These are phyloP conservation scores for Colletotrichum tofieldiae DNA, from an alignment of 2,329 filamentous ascomycete species.

Conservation along the genomic window DNA sequence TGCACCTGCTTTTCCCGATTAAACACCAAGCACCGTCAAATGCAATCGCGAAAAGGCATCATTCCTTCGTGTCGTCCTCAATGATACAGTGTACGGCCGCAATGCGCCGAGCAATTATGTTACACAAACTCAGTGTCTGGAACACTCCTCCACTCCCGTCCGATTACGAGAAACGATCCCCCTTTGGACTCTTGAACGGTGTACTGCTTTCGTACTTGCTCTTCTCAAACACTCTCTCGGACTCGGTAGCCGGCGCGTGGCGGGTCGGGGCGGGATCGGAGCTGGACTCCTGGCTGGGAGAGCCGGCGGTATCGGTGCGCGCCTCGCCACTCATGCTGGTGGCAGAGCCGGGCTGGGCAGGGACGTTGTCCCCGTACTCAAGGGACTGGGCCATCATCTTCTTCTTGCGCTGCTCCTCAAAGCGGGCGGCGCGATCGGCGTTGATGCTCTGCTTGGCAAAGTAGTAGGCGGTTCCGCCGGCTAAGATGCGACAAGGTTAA, in stretches of 20 bases:
- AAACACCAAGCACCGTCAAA: not conserved
- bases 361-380: constrained; percentile 62
- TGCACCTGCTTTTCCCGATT: not conserved
- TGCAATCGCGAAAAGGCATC: constrained; percentile 15
- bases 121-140: constrained; percentile 25
- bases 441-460: constrained; percentile 97
- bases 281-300: constrained; percentile 81
- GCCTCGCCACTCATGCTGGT: constrained; percentile 64
- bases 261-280: constrained; percentile 88
- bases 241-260: constrained; percentile 82
- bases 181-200: constrained; percentile 84
- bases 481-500: constrained; percentile 58
- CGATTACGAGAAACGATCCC: constrained; percentile 82
- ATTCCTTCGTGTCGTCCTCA: constrained; percentile 31
- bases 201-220: constrained; percentile 89
- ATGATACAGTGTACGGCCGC: constrained; percentile 30
- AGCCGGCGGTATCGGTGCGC: constrained; percentile 70
- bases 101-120: constrained; percentile 30
- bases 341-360: constrained; percentile 53
- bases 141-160: not conserved
- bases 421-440: constrained; percentile 83
- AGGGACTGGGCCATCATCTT: constrained; percentile 72
- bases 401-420: constrained; percentile 77
- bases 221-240: constrained; percentile 79
- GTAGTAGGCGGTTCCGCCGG: constrained; percentile 93